A percentile compares a stretch with the other conserved stretches of the same genome.
Evolutionary conservation across 257 asterid genomes (phyloP).

Genomic region (Primulina huaijiensis): DNA sequence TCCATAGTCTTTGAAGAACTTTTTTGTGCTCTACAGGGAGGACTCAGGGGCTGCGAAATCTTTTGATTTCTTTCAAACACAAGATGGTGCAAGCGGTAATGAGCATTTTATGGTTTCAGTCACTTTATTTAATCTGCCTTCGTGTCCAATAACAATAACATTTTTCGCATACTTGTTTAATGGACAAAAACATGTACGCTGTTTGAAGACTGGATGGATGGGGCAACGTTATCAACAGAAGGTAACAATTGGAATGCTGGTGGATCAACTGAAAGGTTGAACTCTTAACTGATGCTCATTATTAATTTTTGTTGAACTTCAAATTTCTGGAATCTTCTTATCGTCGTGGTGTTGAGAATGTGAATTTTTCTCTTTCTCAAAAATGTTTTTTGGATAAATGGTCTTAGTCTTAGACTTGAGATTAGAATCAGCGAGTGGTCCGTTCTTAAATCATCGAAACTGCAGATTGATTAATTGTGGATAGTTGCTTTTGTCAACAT

Average conservation of each 20-base stretch:
- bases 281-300: conserved; percentile 13
- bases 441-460: neutral
- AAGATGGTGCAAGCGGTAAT: conserved; percentile 40
- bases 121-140: neutral
- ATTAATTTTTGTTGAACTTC: neutral
- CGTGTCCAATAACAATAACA: conserved; percentile 13
- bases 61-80: conserved; percentile 69
- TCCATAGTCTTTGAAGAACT: conserved; percentile 11
- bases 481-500: neutral
- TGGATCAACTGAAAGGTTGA: conserved; percentile 56
- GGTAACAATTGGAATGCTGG: conserved; percentile 57
- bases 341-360: neutral
- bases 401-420: conserved; percentile 10
- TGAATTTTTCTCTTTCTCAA: neutral
- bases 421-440: neutral
- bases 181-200: conserved; percentile 26
- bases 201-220: conserved; percentile 62
- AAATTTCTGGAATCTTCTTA: neutral
- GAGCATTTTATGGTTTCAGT: neutral
- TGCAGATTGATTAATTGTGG: neutral
- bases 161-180: conserved; percentile 10
- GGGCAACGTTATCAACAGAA: conserved; percentile 40
- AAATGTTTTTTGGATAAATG: conserved; percentile 6
- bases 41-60: conserved; percentile 53
- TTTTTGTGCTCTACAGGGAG: conserved; percentile 46